A percentile compares a stretch with the other conserved stretches of the same genome.
Conservation (phyloP, 768 basidiomycete species). For the Psilocybe sp. region DNA sequence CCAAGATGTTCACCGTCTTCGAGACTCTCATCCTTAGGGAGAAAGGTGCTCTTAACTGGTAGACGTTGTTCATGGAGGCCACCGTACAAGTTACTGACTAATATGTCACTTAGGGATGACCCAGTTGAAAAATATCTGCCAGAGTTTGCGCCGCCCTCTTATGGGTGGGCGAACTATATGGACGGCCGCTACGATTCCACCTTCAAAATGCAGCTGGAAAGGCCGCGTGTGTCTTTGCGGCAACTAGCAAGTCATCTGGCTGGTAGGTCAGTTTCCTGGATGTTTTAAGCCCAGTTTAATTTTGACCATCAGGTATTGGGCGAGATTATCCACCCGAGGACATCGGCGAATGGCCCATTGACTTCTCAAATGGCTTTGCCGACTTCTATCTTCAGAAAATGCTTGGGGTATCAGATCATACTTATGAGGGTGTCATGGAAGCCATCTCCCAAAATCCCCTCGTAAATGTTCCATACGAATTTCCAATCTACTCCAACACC, state of each 20-base stretch:
- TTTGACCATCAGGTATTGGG: slow-evolving; percentile 25
- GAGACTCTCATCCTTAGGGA: slow-evolving; percentile 49
- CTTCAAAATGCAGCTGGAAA: neutral
- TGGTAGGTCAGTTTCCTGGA: slow-evolving; percentile 18
- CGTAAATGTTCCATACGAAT: slow-evolving; percentile 39
- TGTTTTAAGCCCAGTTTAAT: neutral
- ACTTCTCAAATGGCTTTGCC: slow-evolving; percentile 5
- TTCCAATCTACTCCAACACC: slow-evolving; percentile 71
- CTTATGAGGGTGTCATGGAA: slow-evolving; percentile 27
- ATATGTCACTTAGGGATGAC: slow-evolving; percentile 39
- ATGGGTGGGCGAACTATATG: slow-evolving; percentile 32
- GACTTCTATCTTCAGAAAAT: neutral
- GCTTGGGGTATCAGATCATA: neutral
- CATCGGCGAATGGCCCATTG: slow-evolving; percentile 38
- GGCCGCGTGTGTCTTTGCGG: slow-evolving; percentile 34
- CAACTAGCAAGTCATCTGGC: slow-evolving; percentile 39
- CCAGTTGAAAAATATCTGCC: slow-evolving; percentile 43
- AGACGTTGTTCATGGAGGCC: slow-evolving; percentile 4
- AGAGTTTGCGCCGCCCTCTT: slow-evolving; percentile 31
- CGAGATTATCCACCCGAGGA: slow-evolving; percentile 32
- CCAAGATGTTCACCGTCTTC: slow-evolving; percentile 48
- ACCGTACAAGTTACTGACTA: neutral
- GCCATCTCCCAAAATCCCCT: slow-evolving; percentile 36
- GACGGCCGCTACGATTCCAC: slow-evolving; percentile 7
- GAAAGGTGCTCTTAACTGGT: slow-evolving; percentile 38